These are phyloP conservation scores for Penicillium corylophilum DNA, from an alignment of 2,329 filamentous ascomycete species.

Conservation along the genomic window DNA sequence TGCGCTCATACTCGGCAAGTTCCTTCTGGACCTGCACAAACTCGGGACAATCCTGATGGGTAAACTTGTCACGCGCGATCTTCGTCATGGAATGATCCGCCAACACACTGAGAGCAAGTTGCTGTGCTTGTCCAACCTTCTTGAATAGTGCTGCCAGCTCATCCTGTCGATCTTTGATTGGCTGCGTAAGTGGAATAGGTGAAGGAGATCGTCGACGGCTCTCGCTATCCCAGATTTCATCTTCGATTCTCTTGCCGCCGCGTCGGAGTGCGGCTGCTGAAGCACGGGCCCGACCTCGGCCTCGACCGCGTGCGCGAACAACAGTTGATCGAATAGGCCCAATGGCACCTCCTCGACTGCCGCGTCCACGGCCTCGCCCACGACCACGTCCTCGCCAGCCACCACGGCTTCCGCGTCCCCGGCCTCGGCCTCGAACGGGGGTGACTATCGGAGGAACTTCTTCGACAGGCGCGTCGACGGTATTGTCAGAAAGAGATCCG, in stretches of 20 bases:
- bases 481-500: slow-evolving; percentile 20
- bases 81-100: slow-evolving; percentile 40
- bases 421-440: slow-evolving; percentile 2
- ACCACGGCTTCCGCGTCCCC: slow-evolving; percentile 16
- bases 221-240: slow-evolving; percentile 32
- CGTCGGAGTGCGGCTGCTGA: slow-evolving; percentile 14
- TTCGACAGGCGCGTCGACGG: slow-evolving; percentile 14
- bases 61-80: slow-evolving; percentile 42
- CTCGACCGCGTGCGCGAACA: slow-evolving; percentile 30
- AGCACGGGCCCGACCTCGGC: slow-evolving; percentile 23
- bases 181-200: slow-evolving; percentile 36
- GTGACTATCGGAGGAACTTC: neutral
- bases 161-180: slow-evolving; percentile 42
- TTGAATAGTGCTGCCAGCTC: slow-evolving; percentile 45
- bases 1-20: slow-evolving; percentile 28
- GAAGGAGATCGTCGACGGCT: slow-evolving; percentile 36
- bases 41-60: slow-evolving; percentile 41
- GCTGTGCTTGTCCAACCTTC: slow-evolving; percentile 42
- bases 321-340: slow-evolving; percentile 16
- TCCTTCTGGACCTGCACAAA: slow-evolving; percentile 36
- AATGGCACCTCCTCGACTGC: slow-evolving; percentile 31
- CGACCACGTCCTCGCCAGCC: slow-evolving; percentile 27
- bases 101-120: slow-evolving; percentile 40
- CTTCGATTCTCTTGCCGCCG: slow-evolving; percentile 24
- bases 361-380: slow-evolving; percentile 36